Evolutionary conservation across 805 yeast genomes (phyloP).

Genomic region (Zygotorulaspora florentina): DNA sequence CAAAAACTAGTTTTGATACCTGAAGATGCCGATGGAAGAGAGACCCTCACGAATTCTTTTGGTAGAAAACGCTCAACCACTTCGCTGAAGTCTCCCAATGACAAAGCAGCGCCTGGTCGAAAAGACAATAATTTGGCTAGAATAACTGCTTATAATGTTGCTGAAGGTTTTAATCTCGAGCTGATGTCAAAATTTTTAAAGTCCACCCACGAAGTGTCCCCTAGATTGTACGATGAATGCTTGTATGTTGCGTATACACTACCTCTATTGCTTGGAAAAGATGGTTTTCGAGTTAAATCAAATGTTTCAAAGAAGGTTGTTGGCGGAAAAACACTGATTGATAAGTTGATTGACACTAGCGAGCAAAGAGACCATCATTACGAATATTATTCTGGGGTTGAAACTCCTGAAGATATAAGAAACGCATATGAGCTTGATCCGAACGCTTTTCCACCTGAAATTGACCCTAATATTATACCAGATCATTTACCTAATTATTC

Average conservation of each 20-base stretch:
- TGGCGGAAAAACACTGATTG: conserved; percentile 52
- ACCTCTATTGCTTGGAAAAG: conserved; percentile 81
- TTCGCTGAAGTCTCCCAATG: conserved; percentile 36
- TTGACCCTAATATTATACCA: conserved; percentile 20
- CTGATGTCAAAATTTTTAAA: conserved; percentile 61
- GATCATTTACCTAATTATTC: conserved; percentile 28
- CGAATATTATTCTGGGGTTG: conserved; percentile 80
- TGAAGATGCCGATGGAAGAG: conserved; percentile 31
- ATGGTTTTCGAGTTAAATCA: conserved; percentile 71
- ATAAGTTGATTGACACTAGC: conserved; percentile 68
- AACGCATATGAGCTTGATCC: conserved; percentile 39
- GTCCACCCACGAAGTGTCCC: conserved; percentile 73
- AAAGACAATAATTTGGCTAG: conserved; percentile 62
- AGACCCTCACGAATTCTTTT: conserved; percentile 6
- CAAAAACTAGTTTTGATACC: conserved; percentile 88
- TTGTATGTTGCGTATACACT: conserved; percentile 83
- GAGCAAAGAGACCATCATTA: conserved; percentile 90
- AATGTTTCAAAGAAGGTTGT: conserved; percentile 43
- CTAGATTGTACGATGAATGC: conserved; percentile 89
- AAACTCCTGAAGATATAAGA: conserved; percentile 52
- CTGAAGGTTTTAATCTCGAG: conserved; percentile 72
- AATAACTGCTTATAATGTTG: conserved; percentile 86
- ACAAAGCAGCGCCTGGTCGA: conserved; percentile 30
- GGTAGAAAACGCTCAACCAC: conserved; percentile 12
- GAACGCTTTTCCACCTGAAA: conserved; percentile 16